phyloP scores from a whole-genome alignment of 225 moss, liverwort and hornwort genomes.

The Rhytidiadelphus loreus region DNA sequence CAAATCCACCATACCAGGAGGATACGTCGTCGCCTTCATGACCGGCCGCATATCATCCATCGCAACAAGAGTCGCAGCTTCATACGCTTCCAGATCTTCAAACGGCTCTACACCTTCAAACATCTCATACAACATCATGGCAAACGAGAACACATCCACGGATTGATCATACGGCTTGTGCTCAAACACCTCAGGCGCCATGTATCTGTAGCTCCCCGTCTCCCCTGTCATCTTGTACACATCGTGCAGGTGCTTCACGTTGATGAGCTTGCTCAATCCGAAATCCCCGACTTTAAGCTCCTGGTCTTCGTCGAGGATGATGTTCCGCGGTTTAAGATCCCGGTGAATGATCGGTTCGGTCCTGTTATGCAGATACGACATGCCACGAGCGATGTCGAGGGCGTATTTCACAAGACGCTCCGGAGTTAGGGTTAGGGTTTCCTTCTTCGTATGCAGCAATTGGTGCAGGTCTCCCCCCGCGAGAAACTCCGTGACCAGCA shows the following conservation, averaged over 20 bases:
- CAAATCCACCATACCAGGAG: slow-evolving; percentile 28
- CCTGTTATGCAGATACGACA: slow-evolving; percentile 71
- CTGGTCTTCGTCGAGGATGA: slow-evolving; percentile 51
- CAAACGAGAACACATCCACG: slow-evolving; percentile 79
- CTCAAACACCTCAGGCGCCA: slow-evolving; percentile 83
- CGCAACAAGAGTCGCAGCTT: slow-evolving; percentile 53
- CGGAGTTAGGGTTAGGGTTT: neutral
- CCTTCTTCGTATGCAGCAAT: slow-evolving; percentile 18
- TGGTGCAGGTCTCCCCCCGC: slow-evolving; percentile 68
- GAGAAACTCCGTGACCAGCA: slow-evolving; percentile 77
- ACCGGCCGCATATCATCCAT: slow-evolving; percentile 21
- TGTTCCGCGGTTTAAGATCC: slow-evolving; percentile 75
- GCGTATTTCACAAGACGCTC: slow-evolving; percentile 39
- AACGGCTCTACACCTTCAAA: slow-evolving; percentile 69
- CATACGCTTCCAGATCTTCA: slow-evolving; percentile 53
- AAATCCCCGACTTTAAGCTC: slow-evolving; percentile 82
- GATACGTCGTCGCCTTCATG: slow-evolving; percentile 26
- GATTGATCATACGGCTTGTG: slow-evolving; percentile 60
- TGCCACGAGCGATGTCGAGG: slow-evolving; percentile 72
- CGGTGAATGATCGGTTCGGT: slow-evolving; percentile 73
- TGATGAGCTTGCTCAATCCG: slow-evolving; percentile 78
- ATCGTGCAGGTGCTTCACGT: slow-evolving; percentile 46
- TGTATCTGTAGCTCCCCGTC: slow-evolving; percentile 90
- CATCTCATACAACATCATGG: slow-evolving; percentile 67
- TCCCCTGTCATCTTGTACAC: slow-evolving; percentile 89